phyloP scores from a whole-genome alignment of 2,329 filamentous ascomycete genomes.

The Ophiostoma perfectum region DNA sequence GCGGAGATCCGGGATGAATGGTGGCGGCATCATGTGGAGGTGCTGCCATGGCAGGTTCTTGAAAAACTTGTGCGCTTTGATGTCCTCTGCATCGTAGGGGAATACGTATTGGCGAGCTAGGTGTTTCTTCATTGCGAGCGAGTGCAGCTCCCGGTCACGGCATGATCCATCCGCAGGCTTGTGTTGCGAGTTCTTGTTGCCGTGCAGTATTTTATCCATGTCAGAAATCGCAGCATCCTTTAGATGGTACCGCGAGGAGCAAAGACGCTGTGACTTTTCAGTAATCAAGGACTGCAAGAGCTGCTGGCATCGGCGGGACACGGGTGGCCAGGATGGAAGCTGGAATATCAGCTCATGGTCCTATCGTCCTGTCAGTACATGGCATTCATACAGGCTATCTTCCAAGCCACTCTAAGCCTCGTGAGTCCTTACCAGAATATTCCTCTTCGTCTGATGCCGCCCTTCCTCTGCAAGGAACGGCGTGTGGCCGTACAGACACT shows the following conservation, averaged over 20 bases:
- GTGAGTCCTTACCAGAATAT: slow-evolving; percentile 52
- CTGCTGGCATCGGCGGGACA: slow-evolving; percentile 69
- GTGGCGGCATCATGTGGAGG: slow-evolving; percentile 64
- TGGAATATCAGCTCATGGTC: slow-evolving; percentile 63
- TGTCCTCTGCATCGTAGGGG: slow-evolving; percentile 77
- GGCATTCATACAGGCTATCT: too few species aligned
- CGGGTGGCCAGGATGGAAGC: slow-evolving; percentile 62
- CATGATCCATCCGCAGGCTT: slow-evolving; percentile 30
- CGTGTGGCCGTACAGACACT: slow-evolving; percentile 88
- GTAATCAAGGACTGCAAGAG: slow-evolving; percentile 68
- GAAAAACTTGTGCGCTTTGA: slow-evolving; percentile 87
- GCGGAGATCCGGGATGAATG: slow-evolving; percentile 70
- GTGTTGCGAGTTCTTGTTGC: not conserved
- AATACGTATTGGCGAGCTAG: slow-evolving; percentile 60
- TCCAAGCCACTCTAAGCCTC: too few species aligned
- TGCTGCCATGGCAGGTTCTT: slow-evolving; percentile 70
- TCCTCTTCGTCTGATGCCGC: slow-evolving; percentile 75
- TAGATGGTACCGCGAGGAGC: slow-evolving; percentile 65
- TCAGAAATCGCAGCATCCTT: slow-evolving; percentile 47
- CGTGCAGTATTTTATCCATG: not conserved
- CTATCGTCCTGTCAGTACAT: too few species aligned
- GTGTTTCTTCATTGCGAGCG: slow-evolving; percentile 11
- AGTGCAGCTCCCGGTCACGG: not conserved
- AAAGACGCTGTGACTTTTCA: slow-evolving; percentile 70
- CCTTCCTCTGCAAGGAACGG: slow-evolving; percentile 78